Base-by-base conservation (phyloP, 1,284 basidiomycete species). In the Cutaneotrichosporon sp. region DNA sequence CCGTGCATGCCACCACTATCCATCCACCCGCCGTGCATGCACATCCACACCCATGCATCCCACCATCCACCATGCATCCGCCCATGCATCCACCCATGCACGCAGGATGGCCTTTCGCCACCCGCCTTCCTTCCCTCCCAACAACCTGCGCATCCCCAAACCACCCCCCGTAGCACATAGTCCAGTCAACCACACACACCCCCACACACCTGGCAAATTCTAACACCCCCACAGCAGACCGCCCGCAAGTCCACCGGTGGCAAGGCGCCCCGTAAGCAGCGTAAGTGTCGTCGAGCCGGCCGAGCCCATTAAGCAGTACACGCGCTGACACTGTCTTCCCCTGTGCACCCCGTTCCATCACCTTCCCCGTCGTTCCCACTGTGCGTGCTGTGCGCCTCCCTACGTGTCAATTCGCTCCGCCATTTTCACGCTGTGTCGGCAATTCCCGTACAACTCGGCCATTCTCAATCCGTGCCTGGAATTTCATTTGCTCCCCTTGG, bases 201-300 rank as follows among this genome's bases (percentile, higher is more conserved):
- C 17, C 41, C 35, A 15, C 44, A 26, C n/a, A 40, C 22, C 37
- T 20, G 22, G 44, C 17, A 36, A n/a, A 12, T 12, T 38, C 51
- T 54, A 35, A 55, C 49, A 46, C 55, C 37, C 44, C 54, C 50
- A 35, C 67, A 79, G 81, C 82, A 83, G 78, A 83, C 82, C 67
- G 82, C 82, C 57, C 80, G 83, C 66, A 83, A 83, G 75, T 82
- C 81, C 46, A 83, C 81, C 64, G 81, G 81, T 73, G 77, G 77
- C 61, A 80, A 80, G 69, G 79, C 78, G 35, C 78, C 78, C 53
- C 70, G 78, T 58, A 80, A 80, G 76, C 79, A 80, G 69, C 77
- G 72, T 74, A 55, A 67, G 71, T 68, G 18, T n/a, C 26, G 13
- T 33, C 20, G 46, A 43, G 36, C 43, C 15, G 30, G n/a, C n/a